These are phyloP conservation scores for Blastobotrys parvus DNA, from an alignment of 805 yeast species.

Conservation along the genomic window DNA sequence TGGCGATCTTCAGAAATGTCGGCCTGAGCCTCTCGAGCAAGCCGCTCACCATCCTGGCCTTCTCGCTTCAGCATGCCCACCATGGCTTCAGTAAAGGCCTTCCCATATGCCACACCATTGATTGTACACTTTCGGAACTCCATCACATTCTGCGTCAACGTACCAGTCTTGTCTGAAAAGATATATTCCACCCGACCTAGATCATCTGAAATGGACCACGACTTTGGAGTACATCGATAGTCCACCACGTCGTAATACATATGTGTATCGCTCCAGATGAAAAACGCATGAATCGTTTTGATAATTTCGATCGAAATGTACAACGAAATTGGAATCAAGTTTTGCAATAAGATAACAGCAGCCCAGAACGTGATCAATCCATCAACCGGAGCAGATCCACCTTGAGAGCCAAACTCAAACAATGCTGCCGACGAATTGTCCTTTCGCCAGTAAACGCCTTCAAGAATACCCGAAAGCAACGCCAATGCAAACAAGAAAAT, in stretches of 20 bases:
- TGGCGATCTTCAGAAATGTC: conserved; percentile 36
- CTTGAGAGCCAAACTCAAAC: conserved; percentile 58
- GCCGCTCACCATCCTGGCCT: conserved; percentile 49
- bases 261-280: conserved; percentile 59
- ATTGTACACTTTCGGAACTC: conserved; percentile 71
- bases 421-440: conserved; percentile 38
- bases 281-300: conserved; percentile 67
- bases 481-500: conserved; percentile 53
- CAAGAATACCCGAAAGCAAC: conserved; percentile 59
- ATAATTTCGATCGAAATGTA: conserved; percentile 73
- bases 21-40: conserved; percentile 34
- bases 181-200: conserved; percentile 77
- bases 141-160: conserved; percentile 77
- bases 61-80: conserved; percentile 60
- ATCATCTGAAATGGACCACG: conserved; percentile 80
- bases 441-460: conserved; percentile 52
- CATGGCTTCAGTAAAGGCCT: conserved; percentile 71
- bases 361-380: conserved; percentile 67
- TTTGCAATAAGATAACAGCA: conserved; percentile 63
- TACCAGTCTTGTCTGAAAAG: conserved; percentile 79
- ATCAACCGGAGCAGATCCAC: conserved; percentile 50
- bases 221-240: conserved; percentile 70
- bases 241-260: conserved; percentile 65
- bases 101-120: conserved; percentile 58
- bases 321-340: conserved; percentile 72